Conservation (phyloP, 2,329 filamentous ascomycete genomes). For the Epichloe hybrida region DNA sequence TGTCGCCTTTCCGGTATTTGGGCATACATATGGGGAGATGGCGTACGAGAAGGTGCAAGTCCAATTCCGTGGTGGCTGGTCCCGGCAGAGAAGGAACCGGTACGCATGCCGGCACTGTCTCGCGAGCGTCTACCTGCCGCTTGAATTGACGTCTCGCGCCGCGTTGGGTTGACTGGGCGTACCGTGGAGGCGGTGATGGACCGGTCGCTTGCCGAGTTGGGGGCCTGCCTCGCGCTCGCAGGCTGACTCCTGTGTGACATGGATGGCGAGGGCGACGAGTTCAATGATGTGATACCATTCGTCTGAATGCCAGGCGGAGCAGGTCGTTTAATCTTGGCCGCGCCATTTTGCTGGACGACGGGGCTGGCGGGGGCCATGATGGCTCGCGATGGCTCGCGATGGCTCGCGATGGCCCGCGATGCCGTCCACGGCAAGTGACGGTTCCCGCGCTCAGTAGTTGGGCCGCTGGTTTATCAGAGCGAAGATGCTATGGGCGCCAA, state of each 20-base stretch:
- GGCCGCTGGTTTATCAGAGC: background rate
- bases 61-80: conserved; percentile 23
- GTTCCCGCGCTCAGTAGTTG: conserved; percentile 1
- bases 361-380: conserved; percentile 44
- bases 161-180: conserved; percentile 42
- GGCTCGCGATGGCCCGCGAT: conserved; percentile 11
- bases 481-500: conserved; percentile 1
- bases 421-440: conserved; percentile 3
- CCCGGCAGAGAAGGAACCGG: conserved; percentile 34
- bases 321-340: conserved; percentile 54
- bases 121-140: conserved; percentile 33
- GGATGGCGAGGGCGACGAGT: conserved; percentile 46
- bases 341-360: conserved; percentile 28
- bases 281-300: conserved; percentile 44
- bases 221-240: conserved; percentile 26
- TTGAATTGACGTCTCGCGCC: conserved; percentile 40
- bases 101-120: conserved; percentile 36
- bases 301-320: conserved; percentile 52
- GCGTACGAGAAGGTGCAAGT: conserved; percentile 39
- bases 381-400: conserved; percentile 14
- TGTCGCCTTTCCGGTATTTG: background rate
- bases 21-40: background rate
- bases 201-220: conserved; percentile 22
- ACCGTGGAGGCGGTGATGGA: conserved; percentile 26
- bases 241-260: conserved; percentile 42